These are phyloP conservation scores for Chytriomyces sp. DNA, from an alignment of 192 early-diverging fungal species.

Conservation along the genomic window DNA sequence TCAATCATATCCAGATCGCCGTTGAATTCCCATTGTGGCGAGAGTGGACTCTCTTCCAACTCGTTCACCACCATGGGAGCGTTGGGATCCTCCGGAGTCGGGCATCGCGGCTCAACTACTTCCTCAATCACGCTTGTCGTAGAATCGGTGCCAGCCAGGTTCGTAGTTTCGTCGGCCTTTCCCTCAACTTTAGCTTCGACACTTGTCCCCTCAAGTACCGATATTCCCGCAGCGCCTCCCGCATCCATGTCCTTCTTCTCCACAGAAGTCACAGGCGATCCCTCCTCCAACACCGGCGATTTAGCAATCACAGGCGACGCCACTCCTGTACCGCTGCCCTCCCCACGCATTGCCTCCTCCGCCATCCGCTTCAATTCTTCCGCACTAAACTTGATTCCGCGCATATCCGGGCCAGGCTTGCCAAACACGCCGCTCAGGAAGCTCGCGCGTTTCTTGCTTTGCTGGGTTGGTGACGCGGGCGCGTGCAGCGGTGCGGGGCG, in stretches of 20 bases:
- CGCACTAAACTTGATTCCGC: constrained; percentile 17
- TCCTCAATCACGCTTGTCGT: too few species aligned
- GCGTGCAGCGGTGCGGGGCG: not conserved
- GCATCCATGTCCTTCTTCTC: too few species aligned
- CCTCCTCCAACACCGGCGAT: too few species aligned
- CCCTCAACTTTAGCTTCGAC: not conserved
- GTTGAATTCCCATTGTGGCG: constrained; percentile 7
- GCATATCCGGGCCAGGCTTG: not conserved
- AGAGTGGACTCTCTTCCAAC: not conserved
- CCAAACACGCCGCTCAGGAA: constrained; percentile 2
- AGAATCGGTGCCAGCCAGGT: not conserved
- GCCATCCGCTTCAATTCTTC: constrained; percentile 26
- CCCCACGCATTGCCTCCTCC: constrained; percentile 23
- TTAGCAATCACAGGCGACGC: too few species aligned
- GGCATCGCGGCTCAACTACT: not conserved
- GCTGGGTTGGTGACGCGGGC: not conserved
- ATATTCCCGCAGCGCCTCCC: not conserved
- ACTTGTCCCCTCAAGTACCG: not conserved
- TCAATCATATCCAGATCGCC: not conserved
- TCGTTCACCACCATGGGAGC: too few species aligned
- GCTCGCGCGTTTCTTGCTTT: not conserved
- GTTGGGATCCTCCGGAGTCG: not conserved
- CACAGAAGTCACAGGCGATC: too few species aligned
- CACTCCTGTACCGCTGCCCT: too few species aligned
- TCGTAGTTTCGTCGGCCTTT: too few species aligned